These are phyloP conservation scores for Batrachochytrium dendrobatidis DNA, from an alignment of 371 early-diverging fungal species.

Conservation along the genomic window DNA sequence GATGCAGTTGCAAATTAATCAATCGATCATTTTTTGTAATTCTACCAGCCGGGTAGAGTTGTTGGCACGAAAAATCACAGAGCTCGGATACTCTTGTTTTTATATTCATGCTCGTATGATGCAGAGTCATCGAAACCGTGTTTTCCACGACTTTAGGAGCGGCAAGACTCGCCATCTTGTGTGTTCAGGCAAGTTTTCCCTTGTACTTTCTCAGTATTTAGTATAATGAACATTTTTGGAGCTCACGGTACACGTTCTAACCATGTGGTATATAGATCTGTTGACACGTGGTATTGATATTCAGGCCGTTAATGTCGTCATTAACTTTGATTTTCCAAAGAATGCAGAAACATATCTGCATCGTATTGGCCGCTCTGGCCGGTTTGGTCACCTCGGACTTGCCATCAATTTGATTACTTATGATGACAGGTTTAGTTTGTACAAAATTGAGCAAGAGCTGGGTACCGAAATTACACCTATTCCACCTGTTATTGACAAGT, in stretches of 20 bases:
- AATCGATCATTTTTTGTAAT: conserved; percentile 99
- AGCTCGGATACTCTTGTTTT: conserved; percentile 96
- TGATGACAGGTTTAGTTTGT: conserved; percentile 92
- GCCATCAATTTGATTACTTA: conserved; percentile 97
- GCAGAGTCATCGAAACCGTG: conserved; percentile 95
- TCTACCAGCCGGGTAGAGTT: conserved; percentile 96
- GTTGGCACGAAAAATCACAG: conserved; percentile 96
- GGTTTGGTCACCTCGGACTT: conserved; percentile 96
- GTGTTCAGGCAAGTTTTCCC: conserved; percentile 59
- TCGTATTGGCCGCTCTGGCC: conserved; percentile 93
- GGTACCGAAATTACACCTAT: conserved; percentile 96
- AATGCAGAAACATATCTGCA: conserved; percentile 98
- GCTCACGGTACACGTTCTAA: not conserved
- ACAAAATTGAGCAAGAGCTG: conserved; percentile 93
- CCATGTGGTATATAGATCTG: conserved; percentile 57
- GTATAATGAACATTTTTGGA: not conserved
- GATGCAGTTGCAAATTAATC: conserved; percentile 88
- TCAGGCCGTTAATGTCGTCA: conserved; percentile 98
- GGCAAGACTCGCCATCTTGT: conserved; percentile 94
- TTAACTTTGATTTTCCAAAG: conserved; percentile 99
- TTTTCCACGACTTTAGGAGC: conserved; percentile 97
- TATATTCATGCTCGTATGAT: conserved; percentile 98
- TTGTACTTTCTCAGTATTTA: too few species aligned
- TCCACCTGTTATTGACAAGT: conserved; percentile 88
- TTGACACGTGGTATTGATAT: conserved; percentile 99